phyloP scores from a whole-genome alignment of 176 grass and related monocot genomes.

The Leersia perrieri region DNA sequence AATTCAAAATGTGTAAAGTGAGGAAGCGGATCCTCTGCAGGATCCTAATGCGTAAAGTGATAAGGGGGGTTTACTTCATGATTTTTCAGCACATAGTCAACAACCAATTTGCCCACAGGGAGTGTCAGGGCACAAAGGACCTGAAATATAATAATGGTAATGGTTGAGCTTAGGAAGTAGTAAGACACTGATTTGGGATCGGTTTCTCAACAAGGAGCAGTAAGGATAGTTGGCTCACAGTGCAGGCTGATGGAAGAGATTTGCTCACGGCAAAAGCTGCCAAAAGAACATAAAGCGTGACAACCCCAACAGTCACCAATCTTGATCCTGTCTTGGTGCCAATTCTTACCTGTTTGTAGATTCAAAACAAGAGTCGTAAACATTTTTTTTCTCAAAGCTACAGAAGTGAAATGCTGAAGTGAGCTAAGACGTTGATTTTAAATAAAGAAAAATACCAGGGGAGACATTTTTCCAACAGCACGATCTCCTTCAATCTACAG shows the following conservation, averaged over 20 bases:
- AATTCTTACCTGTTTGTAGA: conserved; percentile 63
- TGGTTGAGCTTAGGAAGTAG: neutral
- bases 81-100: conserved; percentile 66
- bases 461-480: conserved; percentile 89
- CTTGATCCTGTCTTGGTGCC: conserved; percentile 60
- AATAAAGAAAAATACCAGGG: conserved; percentile 50
- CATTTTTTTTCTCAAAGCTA: neutral
- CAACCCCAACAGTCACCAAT: conserved; percentile 49
- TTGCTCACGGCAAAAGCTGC: conserved; percentile 48
- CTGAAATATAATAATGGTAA: conserved; percentile 32
- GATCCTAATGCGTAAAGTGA: too few species aligned
- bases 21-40: too few species aligned
- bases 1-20: too few species aligned
- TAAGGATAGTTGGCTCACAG: conserved; percentile 42
- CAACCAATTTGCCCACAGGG: conserved; percentile 62
- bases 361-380: neutral
- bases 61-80: conserved; percentile 47
- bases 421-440: neutral
- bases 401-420: neutral
- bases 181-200: neutral
- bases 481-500: conserved; percentile 79
- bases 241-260: conserved; percentile 64
- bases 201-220: neutral
- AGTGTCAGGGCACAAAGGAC: conserved; percentile 59
- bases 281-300: conserved; percentile 57